phyloP scores from a whole-genome alignment of 768 basidiomycete genomes.

The Termitomyces titanicus region DNA sequence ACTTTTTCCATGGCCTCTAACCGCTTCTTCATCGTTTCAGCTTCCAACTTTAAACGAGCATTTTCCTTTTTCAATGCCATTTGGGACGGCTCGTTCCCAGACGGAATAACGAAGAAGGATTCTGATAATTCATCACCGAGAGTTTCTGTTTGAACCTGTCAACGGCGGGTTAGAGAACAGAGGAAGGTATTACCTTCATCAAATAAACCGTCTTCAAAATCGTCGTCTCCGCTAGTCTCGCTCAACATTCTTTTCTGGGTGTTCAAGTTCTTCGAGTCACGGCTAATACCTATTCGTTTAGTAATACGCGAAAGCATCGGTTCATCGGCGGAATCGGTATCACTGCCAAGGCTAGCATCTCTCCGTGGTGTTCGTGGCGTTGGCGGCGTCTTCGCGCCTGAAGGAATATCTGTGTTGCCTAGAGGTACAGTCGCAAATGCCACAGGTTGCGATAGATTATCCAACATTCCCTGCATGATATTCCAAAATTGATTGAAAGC shows the following conservation, averaged over 20 bases:
- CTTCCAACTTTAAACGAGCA: conserved; percentile 52
- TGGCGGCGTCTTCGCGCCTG: conserved; percentile 24
- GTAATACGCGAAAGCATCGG: conserved; percentile 56
- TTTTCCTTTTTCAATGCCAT: conserved; percentile 66
- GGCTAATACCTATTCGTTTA: conserved; percentile 42
- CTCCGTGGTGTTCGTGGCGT: conserved; percentile 29
- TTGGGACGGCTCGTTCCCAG: conserved; percentile 49
- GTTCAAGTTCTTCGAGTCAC: conserved; percentile 22
- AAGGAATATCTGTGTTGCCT: conserved; percentile 34
- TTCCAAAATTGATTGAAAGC: conserved; percentile 90
- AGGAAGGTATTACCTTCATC: conserved; percentile 51
- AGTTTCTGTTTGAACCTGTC: conserved; percentile 7
- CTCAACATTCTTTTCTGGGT: conserved; percentile 13
- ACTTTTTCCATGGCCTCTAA: conserved; percentile 59
- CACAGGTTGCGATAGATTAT: conserved; percentile 80
- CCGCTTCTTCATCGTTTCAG: conserved; percentile 53
- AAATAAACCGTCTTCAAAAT: conserved; percentile 60
- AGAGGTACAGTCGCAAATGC: conserved; percentile 84
- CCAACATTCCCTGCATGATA: conserved; percentile 82
- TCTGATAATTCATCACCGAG: conserved; percentile 70
- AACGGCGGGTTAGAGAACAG: not conserved
- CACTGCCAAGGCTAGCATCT: conserved; percentile 57
- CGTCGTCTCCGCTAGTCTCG: conserved; percentile 32
- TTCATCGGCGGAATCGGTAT: conserved; percentile 61
- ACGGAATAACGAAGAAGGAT: conserved; percentile 75